Evolutionary conservation across 192 early-diverging fungal genomes (phyloP), one percentile per base, ranked within the genome.

Genomic region (Thamnidium elegans): DNA sequence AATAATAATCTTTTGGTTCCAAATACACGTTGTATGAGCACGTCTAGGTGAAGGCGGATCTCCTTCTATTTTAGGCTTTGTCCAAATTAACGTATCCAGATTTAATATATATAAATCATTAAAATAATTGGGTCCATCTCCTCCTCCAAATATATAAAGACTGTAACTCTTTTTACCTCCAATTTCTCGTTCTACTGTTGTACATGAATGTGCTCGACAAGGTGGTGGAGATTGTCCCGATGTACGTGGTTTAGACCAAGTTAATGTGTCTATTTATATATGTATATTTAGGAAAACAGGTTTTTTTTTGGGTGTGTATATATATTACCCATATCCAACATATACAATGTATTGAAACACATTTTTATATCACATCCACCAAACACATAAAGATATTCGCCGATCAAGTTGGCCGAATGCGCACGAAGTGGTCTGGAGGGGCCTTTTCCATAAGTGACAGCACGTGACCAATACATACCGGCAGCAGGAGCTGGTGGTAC

Each of bases 81-180:
- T 79, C 93, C 94, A 95, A 13, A 78, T 77, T 20, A 87, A 65
- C 4, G 86, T 83, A 30, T 84, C 82, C 80, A 63, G 88, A 62
- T 95, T 88, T 7, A 95, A 78, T 52, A 92, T 73, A 67, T 89
- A 90, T 9, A 95, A 69, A 6, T 85, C 84, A 66, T 87, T 90
- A 60, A 90, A 95, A 62, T 95, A 95, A 58, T 83, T 79, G 3
- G 91, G 89, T 15, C 91, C 92, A 64, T 94, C 90, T 32, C 93
- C 93, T 45, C 92, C 92, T 15, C 92, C 92, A 80, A 94, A 94
- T 39, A 92, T 76, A 78, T 85, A 91, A 17, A 94, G 74, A 1
- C 61, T 56, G 43, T 71, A 74, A 19, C 70, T 71, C 7, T 62
- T 61, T 7, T 66, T 42, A 20, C 50, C 39, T 26, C 31, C 44